Conservation (phyloP, 2,329 filamentous ascomycete species). For the Pseudogymnoascus sp. region DNA sequence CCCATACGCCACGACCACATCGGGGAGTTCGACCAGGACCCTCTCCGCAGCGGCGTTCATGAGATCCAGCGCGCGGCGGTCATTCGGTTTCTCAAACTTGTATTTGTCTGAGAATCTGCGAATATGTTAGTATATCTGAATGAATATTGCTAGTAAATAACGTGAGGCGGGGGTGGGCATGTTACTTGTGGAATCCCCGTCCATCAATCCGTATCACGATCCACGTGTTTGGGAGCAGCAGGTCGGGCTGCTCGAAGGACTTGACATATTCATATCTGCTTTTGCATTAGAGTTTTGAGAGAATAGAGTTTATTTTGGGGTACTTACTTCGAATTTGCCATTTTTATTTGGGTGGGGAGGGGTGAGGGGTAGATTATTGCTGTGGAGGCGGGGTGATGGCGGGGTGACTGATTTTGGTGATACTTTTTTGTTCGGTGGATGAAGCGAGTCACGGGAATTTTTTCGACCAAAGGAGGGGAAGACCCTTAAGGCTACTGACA, state of each 20-base stretch:
- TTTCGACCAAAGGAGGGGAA: neutral
- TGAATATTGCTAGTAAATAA: neutral
- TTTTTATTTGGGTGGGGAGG: neutral
- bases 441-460: conserved; percentile 1
- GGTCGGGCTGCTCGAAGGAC: conserved; percentile 74
- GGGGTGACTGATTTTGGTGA: neutral
- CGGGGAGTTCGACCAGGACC: conserved; percentile 74
- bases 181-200: conserved; percentile 83
- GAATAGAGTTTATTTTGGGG: neutral
- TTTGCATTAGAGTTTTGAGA: neutral
- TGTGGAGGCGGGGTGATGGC: neutral
- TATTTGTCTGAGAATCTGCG: conserved; percentile 73
- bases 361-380: neutral
- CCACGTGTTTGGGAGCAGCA: conserved; percentile 84
- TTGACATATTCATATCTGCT: conserved; percentile 88
- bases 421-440: neutral
- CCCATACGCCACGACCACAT: conserved; percentile 82
- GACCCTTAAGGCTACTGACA: neutral
- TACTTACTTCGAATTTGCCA: conserved; percentile 16
- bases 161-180: neutral
- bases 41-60: conserved; percentile 91
- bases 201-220: conserved; percentile 92
- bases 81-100: conserved; percentile 85
- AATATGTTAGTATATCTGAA: conserved; percentile 10
- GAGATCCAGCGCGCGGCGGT: conserved; percentile 73